A percentile compares a stretch with the other conserved stretches of the same genome.
These are phyloP conservation scores for Hylodesmum podocarpum DNA, from an alignment of 306 rosid genomes.

Conservation along the genomic window DNA sequence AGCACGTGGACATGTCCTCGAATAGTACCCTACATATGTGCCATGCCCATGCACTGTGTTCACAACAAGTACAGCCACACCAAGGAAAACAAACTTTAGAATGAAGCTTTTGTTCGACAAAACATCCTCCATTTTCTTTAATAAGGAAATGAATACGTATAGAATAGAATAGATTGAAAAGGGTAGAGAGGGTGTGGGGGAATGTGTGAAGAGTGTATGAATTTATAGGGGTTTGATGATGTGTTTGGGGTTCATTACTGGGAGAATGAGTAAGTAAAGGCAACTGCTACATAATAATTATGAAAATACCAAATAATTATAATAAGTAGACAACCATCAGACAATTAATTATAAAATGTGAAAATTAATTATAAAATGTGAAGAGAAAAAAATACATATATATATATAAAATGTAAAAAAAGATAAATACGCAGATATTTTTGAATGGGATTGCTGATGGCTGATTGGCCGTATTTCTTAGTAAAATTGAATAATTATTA, in stretches of 20 bases:
- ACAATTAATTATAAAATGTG: too few species aligned
- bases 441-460: too few species aligned
- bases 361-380: too few species aligned
- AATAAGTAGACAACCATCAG: too few species aligned
- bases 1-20: constrained; percentile 1
- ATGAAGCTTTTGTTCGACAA: neutral
- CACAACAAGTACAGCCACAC: neutral
- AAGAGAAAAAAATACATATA: too few species aligned
- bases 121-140: neutral
- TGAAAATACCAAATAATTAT: too few species aligned
- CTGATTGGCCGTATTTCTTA: too few species aligned
- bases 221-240: neutral
- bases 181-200: neutral
- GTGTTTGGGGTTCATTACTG: neutral
- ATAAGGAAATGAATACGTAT: neutral
- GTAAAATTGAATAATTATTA: too few species aligned
- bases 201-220: neutral
- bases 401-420: too few species aligned
- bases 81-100: neutral
- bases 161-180: neutral
- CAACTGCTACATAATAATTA: neutral
- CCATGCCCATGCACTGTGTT: neutral
- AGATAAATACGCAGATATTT: too few species aligned
- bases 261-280: neutral
- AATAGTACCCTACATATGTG: constrained; percentile 29